phyloP scores from a whole-genome alignment of 176 grass and related monocot species.

The Musa beccarii region DNA sequence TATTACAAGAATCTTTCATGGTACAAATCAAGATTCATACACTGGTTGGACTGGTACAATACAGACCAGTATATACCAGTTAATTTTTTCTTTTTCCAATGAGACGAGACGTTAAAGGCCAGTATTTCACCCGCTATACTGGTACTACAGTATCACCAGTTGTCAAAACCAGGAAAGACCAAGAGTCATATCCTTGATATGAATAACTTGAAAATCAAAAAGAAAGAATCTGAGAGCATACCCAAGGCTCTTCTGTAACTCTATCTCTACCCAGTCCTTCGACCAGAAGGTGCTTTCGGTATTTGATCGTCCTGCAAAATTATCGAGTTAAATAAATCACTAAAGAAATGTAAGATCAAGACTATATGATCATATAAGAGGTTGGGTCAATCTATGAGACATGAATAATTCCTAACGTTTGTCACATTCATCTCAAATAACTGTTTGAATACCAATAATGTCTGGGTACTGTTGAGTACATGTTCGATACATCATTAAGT shows the following conservation, averaged over 20 bases:
- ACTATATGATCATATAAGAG: not conserved
- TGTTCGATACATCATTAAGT: not conserved
- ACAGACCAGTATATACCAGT: too few species aligned
- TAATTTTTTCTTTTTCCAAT: too few species aligned
- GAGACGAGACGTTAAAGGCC: too few species aligned
- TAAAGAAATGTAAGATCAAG: not conserved
- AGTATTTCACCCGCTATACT: too few species aligned
- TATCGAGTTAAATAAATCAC: not conserved
- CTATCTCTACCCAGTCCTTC: conserved; percentile 42
- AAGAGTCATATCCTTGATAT: too few species aligned
- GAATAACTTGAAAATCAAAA: too few species aligned
- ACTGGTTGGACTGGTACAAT: too few species aligned
- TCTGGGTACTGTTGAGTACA: not conserved
- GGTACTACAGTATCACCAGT: too few species aligned
- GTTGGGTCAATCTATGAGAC: conserved; percentile 7
- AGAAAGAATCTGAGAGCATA: not conserved
- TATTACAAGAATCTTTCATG: too few species aligned
- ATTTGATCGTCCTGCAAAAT: conserved; percentile 54
- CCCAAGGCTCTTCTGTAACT: not conserved
- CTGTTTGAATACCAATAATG: not conserved
- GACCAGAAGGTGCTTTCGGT: conserved; percentile 32
- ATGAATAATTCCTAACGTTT: not conserved
- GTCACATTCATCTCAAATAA: not conserved
- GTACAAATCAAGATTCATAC: too few species aligned
- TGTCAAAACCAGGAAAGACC: too few species aligned